Percentiles rank a stretch among this genome's conserved stretches.
These are phyloP conservation scores for Trichopus zeylanicus DNA, from an alignment of 116 monocot genomes.

Conservation along the genomic window DNA sequence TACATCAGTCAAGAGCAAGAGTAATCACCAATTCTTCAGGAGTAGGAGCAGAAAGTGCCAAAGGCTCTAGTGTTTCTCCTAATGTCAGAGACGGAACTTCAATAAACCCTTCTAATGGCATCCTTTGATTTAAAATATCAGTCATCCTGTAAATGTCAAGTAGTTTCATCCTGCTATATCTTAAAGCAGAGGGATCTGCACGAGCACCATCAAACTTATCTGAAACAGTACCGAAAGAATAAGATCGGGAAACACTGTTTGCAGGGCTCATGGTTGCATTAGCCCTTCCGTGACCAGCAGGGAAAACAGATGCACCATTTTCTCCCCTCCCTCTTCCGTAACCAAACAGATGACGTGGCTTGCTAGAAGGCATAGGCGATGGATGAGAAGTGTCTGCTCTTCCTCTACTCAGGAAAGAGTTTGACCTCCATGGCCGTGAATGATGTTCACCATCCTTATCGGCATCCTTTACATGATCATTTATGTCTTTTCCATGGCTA, in stretches of 20 bases:
- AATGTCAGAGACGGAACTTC: slow-evolving; percentile 64
- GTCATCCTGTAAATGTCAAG: slow-evolving; percentile 81
- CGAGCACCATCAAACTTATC: slow-evolving; percentile 41
- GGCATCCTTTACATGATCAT: slow-evolving; percentile 38
- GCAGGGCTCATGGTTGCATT: slow-evolving; percentile 7
- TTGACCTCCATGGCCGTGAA: slow-evolving; percentile 74
- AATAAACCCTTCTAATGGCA: slow-evolving; percentile 26
- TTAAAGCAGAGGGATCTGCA: slow-evolving; percentile 33
- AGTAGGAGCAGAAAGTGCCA: slow-evolving; percentile 62
- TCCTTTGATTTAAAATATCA: slow-evolving; percentile 37
- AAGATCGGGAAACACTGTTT: slow-evolving; percentile 18
- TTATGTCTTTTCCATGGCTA: slow-evolving; percentile 25
- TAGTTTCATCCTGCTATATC: slow-evolving; percentile 83
- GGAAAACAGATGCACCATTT: slow-evolving; percentile 34
- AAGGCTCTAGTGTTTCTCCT: slow-evolving; percentile 51
- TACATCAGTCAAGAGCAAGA: slow-evolving; percentile 2
- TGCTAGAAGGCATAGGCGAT: slow-evolving; percentile 23
- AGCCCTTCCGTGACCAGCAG: slow-evolving; percentile 45
- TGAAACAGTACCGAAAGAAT: slow-evolving; percentile 21
- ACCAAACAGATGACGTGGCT: slow-evolving; percentile 34
- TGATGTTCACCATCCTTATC: slow-evolving; percentile 62
- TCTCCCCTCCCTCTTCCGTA: slow-evolving; percentile 72
- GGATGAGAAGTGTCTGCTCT: slow-evolving; percentile 41
- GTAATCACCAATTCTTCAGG: slow-evolving; percentile 73
- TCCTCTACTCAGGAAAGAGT: slow-evolving; percentile 43